Evolutionary conservation across 306 rosid genomes (phyloP).

Genomic region (Crataegus laevigata): DNA sequence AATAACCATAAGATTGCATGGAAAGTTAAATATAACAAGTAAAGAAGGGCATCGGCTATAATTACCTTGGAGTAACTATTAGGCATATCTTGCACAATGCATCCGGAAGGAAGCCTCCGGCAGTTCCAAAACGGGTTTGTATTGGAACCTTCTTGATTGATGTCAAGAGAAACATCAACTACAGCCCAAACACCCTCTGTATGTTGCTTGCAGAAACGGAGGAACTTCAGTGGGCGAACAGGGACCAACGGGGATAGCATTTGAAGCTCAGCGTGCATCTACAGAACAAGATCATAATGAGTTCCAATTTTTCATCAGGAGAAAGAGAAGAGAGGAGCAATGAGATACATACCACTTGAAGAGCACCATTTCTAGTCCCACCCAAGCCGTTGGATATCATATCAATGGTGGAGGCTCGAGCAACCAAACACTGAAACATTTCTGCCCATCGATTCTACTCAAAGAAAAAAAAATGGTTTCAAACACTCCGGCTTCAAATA

Average conservation of each 20-base stretch:
- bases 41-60: neutral
- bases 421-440: slow-evolving; percentile 61
- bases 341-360: slow-evolving; percentile 55
- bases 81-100: slow-evolving; percentile 65
- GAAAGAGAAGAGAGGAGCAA: neutral
- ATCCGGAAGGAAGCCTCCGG: slow-evolving; percentile 91
- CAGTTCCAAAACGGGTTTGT: slow-evolving; percentile 26
- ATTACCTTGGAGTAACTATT: slow-evolving; percentile 68
- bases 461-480: slow-evolving; percentile 11
- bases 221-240: slow-evolving; percentile 52
- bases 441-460: slow-evolving; percentile 70
- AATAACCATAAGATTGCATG: neutral
- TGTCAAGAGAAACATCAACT: slow-evolving; percentile 65
- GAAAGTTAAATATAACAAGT: neutral
- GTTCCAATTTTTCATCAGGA: neutral
- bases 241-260: slow-evolving; percentile 77
- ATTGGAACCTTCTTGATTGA: slow-evolving; percentile 27
- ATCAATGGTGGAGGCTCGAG: slow-evolving; percentile 51
- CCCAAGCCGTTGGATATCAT: slow-evolving; percentile 41
- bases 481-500: neutral
- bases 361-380: slow-evolving; percentile 59
- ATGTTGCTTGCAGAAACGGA: slow-evolving; percentile 79
- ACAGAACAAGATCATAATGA: slow-evolving; percentile 7
- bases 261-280: slow-evolving; percentile 87
- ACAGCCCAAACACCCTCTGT: slow-evolving; percentile 75